A percentile compares a stretch with the other conserved stretches of the same genome.
Evolutionary conservation across 768 basidiomycete genomes (phyloP).

Genomic region (Scleroderma citrinum): DNA sequence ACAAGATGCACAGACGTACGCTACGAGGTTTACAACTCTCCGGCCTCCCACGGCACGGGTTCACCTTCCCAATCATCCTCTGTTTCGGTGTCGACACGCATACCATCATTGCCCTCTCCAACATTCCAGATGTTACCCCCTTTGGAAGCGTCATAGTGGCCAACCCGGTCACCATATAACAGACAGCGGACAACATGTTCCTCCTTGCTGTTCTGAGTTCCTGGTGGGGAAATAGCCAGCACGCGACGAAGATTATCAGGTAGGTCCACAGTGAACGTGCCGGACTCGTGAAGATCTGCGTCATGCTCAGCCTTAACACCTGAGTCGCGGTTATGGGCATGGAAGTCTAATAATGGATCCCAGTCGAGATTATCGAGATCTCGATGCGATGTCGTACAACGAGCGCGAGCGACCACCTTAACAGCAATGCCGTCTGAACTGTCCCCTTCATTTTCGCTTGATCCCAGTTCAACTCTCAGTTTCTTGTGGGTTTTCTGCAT

Average conservation of each 20-base stretch:
- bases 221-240: constrained; percentile 51
- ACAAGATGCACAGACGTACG: constrained; percentile 27
- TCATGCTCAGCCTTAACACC: constrained; percentile 10
- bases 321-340: constrained; percentile 20
- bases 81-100: constrained; percentile 40
- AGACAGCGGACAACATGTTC: constrained; percentile 55
- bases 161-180: constrained; percentile 50
- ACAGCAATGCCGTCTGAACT: constrained; percentile 12
- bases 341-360: constrained; percentile 25
- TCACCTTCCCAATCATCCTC: constrained; percentile 74
- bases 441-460: constrained; percentile 21
- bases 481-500: constrained; percentile 42
- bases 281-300: constrained; percentile 30
- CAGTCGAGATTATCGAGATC: constrained; percentile 18
- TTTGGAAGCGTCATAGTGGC: constrained; percentile 54
- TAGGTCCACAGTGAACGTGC: constrained; percentile 48
- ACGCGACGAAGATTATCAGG: constrained; percentile 62
- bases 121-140: constrained; percentile 75
- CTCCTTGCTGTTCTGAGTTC: constrained; percentile 36
- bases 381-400: constrained; percentile 7
- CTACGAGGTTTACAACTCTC: constrained; percentile 49
- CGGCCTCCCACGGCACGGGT: constrained; percentile 76
- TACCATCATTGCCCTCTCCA: constrained; percentile 51
- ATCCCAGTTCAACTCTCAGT: constrained; percentile 34
- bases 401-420: constrained; percentile 14